These are phyloP conservation scores for Cordyceps farinosa DNA, from an alignment of 2,329 filamentous ascomycete species.

Conservation along the genomic window DNA sequence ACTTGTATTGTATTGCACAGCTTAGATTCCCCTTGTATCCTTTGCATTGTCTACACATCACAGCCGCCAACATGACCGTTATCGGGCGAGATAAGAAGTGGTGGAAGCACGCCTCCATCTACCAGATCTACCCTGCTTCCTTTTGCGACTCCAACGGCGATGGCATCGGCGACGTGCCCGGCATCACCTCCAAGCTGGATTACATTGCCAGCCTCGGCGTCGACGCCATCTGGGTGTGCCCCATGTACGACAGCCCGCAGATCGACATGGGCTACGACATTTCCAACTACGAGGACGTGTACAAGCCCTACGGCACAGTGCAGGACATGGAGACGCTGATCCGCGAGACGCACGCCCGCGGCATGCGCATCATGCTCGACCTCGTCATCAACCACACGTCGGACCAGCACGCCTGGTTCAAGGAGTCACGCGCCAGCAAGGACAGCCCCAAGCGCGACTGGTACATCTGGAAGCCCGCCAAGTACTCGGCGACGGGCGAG, in stretches of 20 bases:
- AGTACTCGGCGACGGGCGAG: slow-evolving; percentile 52
- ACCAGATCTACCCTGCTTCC: slow-evolving; percentile 58
- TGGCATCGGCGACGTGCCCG: slow-evolving; percentile 59
- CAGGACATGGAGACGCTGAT: slow-evolving; percentile 63
- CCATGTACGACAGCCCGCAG: slow-evolving; percentile 62
- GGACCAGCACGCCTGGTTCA: slow-evolving; percentile 68
- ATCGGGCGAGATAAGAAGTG: slow-evolving; percentile 32
- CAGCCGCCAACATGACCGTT: slow-evolving; percentile 25
- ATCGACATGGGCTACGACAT: slow-evolving; percentile 71
- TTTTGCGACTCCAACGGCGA: slow-evolving; percentile 56
- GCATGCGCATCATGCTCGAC: slow-evolving; percentile 70
- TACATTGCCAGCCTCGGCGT: slow-evolving; percentile 60
- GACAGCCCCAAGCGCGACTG: slow-evolving; percentile 64
- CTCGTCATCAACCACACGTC: slow-evolving; percentile 77
- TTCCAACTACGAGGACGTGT: slow-evolving; percentile 62
- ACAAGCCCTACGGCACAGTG: slow-evolving; percentile 63
- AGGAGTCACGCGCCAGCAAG: slow-evolving; percentile 58
- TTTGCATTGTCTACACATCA: background rate
- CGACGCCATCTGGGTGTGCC: slow-evolving; percentile 65
- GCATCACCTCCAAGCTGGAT: slow-evolving; percentile 59
- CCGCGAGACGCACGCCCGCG: slow-evolving; percentile 54
- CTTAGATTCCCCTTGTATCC: background rate
- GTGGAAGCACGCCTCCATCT: slow-evolving; percentile 57
- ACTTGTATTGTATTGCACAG: background rate
- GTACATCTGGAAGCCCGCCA: slow-evolving; percentile 59